Evolutionary conservation across 805 yeast genomes (phyloP), one percentile per base, ranked within the genome.

Genomic region (Candida khao-thaluensis): DNA sequence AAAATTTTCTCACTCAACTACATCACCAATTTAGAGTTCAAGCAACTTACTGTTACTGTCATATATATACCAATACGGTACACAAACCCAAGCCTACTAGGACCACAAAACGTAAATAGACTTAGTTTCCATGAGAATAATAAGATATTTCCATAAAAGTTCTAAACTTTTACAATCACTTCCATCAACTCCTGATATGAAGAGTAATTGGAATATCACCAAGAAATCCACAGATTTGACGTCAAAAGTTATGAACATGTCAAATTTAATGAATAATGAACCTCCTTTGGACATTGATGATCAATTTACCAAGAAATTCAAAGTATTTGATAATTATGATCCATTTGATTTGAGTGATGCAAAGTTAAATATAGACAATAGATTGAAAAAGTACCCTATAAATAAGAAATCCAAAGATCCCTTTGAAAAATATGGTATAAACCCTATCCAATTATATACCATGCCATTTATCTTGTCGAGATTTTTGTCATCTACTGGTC

Each of bases 341-440:
- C 93, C 96, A 37, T 82, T 81, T 61, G 95, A 86, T 59, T 86
- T 87, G 51, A 76, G 85, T 21, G 60, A 78, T 52, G 77, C 81
- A 32, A 77, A 74, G 49, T 52, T 77, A 26, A 67, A 72, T 44
- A 73, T 78, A 49, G 81, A 77, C 33, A 67, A 58, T 46, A 72
- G 68, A 46, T 37, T 44, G 17, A 38, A 47, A 26, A 41, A 57
- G 42, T 33, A 37, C 8, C 40, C 43, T n/a, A 20, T n/a, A 7
- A 52, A 52, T 24, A 49, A 53, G 37, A 37, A 45, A 47, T 30
- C 54, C 42, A 38, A 55, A 52, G 64, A 65, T 45, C 62, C 72
- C 29, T 74, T 77, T 48, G 74, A 67, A 43, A 59, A 61, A 42
- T 60, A 69, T 26, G 82, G 78, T 15, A 69, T 82, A 25, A 76